Evolutionary conservation across 2,329 filamentous ascomycete genomes (phyloP), one percentile per base, ranked within the genome.

Genomic region (Alternaria atra): DNA sequence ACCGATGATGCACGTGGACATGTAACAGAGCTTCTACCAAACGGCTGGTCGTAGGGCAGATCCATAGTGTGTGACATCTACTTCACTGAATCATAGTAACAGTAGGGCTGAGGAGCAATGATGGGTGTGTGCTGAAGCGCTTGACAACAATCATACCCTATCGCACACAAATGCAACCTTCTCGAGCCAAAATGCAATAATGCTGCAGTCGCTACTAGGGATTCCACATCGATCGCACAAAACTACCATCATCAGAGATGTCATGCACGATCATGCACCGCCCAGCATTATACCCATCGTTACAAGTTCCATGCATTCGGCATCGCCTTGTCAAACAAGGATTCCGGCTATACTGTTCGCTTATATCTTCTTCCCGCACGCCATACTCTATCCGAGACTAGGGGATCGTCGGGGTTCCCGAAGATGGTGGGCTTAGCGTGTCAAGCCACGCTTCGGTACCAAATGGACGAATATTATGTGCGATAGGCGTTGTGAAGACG

Each of bases 271-370:
- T 8, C 32, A 35, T 37, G 46, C 46, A 37, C 30, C 20, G 30
- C 32, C 46, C 32, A 50, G 46, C 39, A 20, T 43, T 37, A 43
- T 23, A 53, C 25, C 51, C 51, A 13, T 20, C 27, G 27, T 43
- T 34, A 17, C 51, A 30, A 20, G 37, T 23, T 32, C 51, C 20
- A 20, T 44, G 39, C 39, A 42, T 54, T 44, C 52, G 52, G 52
- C 52, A 32, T 54, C 52, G 52, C 52, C 39, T 54, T 54, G 20
- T 44, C 20, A 53, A 39, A 54, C 52, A 43, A 42, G 52, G 39
- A 35, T 44, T 27, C 15, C 32, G 17, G 30, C 32, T 35, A n/a
- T 23, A 13, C 13, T 35, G 32, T 35, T 50, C 46, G 46, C 30
- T 50, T 50, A 50, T 20, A 23, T 20, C 32, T 12, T 50, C 32